phyloP scores from a whole-genome alignment of 2,329 filamentous ascomycete species.

The Biscogniauxia marginata region DNA sequence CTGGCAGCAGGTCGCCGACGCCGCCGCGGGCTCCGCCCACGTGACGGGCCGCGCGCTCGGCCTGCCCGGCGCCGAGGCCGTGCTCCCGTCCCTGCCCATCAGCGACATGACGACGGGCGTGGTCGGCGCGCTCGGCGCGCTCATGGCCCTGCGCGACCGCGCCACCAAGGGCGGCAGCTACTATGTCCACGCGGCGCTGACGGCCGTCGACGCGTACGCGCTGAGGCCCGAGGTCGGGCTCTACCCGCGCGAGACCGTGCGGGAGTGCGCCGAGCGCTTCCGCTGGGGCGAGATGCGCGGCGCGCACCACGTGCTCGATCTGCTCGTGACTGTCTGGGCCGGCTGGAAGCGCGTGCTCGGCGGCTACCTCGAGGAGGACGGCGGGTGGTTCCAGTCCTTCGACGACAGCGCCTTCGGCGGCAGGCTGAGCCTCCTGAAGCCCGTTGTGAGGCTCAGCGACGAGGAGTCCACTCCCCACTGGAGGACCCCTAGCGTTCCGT shows the following conservation, averaged over 20 bases:
- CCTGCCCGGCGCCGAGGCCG: conserved; percentile 26
- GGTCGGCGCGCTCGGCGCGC: conserved; percentile 31
- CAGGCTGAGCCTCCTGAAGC: conserved; percentile 24
- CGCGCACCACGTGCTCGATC: conserved; percentile 26
- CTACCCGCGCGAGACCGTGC: conserved; percentile 27
- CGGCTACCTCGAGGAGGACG: conserved; percentile 19
- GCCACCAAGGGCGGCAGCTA: conserved; percentile 13
- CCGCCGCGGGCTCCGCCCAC: conserved; percentile 33
- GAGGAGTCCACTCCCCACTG: conserved; percentile 17
- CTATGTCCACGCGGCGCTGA: conserved; percentile 30
- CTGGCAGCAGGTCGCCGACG: conserved; percentile 51
- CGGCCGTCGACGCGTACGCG: conserved; percentile 27
- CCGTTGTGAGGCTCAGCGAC: conserved; percentile 24
- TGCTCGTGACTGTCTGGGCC: conserved; percentile 22
- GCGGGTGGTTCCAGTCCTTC: conserved; percentile 26
- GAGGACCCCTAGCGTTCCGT: conserved; percentile 24
- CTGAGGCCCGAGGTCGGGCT: conserved; percentile 32
- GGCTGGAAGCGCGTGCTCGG: conserved; percentile 25
- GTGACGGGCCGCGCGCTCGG: conserved; percentile 31
- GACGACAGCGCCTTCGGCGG: conserved; percentile 24
- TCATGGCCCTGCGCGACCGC: conserved; percentile 34
- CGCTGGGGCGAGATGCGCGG: conserved; percentile 27
- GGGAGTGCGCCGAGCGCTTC: conserved; percentile 25
- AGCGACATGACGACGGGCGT: conserved; percentile 37
- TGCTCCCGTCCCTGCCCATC: conserved; percentile 34